These are phyloP conservation scores for Xylaria sp. DNA, from an alignment of 495 filamentous ascomycete species.

Conservation along the genomic window DNA sequence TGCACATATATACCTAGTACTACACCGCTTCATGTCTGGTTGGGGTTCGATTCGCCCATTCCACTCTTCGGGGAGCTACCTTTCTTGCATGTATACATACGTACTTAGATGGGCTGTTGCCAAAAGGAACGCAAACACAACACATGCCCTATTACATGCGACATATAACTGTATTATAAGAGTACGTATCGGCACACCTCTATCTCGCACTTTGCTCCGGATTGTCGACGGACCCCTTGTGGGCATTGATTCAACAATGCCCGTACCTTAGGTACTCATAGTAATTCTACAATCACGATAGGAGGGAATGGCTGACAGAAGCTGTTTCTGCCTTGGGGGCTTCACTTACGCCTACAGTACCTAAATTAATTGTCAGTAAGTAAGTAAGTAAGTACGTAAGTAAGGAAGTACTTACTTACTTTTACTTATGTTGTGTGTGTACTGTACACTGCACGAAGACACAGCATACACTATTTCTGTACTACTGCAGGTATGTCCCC, in stretches of 20 bases:
- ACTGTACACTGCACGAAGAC: too few relatives aligned
- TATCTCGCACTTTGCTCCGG: constrained; percentile 9
- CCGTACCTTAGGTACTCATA: too few relatives aligned
- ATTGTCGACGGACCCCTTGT: constrained; percentile 20
- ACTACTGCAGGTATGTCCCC: too few relatives aligned
- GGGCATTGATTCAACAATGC: neutral
- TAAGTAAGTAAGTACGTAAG: too few relatives aligned
- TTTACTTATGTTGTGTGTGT: too few relatives aligned
- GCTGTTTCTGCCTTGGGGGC: constrained; percentile 23
- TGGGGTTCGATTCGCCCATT: neutral
- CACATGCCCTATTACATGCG: too few relatives aligned
- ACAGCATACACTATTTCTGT: constrained; percentile 8
- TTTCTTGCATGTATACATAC: too few relatives aligned
- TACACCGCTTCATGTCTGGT: constrained; percentile 4
- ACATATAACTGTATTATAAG: too few relatives aligned
- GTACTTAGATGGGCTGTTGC: neutral
- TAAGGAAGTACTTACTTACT: too few relatives aligned
- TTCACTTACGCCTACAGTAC: neutral
- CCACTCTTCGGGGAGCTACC: neutral
- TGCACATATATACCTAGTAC: too few relatives aligned
- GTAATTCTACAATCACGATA: neutral
- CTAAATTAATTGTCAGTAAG: too few relatives aligned
- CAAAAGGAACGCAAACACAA: neutral
- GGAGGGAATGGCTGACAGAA: constrained; percentile 17
- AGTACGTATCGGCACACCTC: too few relatives aligned